Evolutionary conservation across 1,139 yeast species (phyloP), one percentile per base, ranked within the genome.

Genomic region (Geotrichum citri-aurantii): DNA sequence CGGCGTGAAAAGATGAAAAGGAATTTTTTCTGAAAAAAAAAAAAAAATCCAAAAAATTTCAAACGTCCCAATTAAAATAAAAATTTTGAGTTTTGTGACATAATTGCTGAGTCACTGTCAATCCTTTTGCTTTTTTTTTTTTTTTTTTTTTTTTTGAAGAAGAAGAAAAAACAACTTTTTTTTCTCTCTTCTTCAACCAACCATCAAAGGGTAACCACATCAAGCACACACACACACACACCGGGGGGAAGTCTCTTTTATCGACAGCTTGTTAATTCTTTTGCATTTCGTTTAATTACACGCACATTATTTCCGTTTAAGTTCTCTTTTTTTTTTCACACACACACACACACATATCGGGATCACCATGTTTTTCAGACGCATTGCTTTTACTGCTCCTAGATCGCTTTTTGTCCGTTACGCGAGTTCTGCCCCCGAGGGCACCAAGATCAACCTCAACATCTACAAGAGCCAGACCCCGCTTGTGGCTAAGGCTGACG

Each of bases 401-500:
- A 1, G 27, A 17, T 24, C 48, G 27, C 27, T 46, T 10, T 24
- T 46, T 21, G 48, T 24, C 2, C 48, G 48, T 17, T 46, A 10
- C 26, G 48, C 27, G 11, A 3, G 74, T 79, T n/a, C 49, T 4
- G 79, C 82, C 44, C 73, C 78, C 48, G 95, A 89, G 5, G 99
- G 99, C 7, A 89, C 98, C 0, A 79, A 81, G 14, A 78, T 93
- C 64, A 88, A 88, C 68, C 76, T 92, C 68, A 88, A 88, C 67
- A 80, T 93, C 58, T 82, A 81, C 69, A 91, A 91, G 71, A 78
- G 80, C 46, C 96, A 95, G 24, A 83, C 85, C 63, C 97, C 91
- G 65, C 93, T 96, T n/a, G 85, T 90, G 6, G 98, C 99, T 1
- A 75, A 86, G 59, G 88, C 86, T 63, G 98, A 93, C 69, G 77